These are phyloP conservation scores for Cicer cuneatum DNA, from an alignment of 306 rosid genomes.

Conservation along the genomic window DNA sequence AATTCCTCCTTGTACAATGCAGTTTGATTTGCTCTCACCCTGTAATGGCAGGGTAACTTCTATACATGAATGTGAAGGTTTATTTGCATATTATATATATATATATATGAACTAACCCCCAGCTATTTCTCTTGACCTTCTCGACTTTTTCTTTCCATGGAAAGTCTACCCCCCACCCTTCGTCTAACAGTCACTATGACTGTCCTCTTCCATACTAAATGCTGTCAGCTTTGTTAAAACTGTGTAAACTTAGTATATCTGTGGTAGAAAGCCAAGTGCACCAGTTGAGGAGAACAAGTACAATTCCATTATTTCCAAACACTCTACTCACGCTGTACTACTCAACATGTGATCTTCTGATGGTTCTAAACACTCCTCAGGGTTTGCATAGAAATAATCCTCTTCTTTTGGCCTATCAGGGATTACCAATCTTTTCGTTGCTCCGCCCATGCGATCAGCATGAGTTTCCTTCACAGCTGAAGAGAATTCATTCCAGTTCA, in stretches of 20 bases:
- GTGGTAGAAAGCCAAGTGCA: constrained; percentile 52
- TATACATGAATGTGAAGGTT: constrained; percentile 81
- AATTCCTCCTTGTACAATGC: constrained; percentile 60
- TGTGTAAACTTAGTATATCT: constrained; percentile 46
- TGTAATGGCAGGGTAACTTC: constrained; percentile 84
- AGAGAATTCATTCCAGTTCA: constrained; percentile 81
- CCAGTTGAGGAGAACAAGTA: constrained; percentile 49
- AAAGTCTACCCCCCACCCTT: constrained; percentile 38
- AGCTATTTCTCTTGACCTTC: constrained; percentile 49
- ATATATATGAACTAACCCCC: constrained; percentile 45
- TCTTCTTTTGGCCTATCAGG: constrained; percentile 94
- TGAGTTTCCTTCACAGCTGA: constrained; percentile 77
- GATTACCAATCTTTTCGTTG: constrained; percentile 71
- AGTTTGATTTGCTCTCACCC: constrained; percentile 65
- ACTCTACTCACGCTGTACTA: constrained; percentile 56
- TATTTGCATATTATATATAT: constrained; percentile 60
- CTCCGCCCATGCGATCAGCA: constrained; percentile 82
- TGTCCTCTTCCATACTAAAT: constrained; percentile 52
- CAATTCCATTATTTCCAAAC: constrained; percentile 49
- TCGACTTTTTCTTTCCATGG: constrained; percentile 43
- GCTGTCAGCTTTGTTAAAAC: constrained; percentile 47
- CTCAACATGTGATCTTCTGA: constrained; percentile 60
- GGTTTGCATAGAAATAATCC: constrained; percentile 86
- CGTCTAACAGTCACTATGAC: constrained; percentile 48
- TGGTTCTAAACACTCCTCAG: constrained; percentile 78